phyloP scores from a whole-genome alignment of 495 filamentous ascomycete genomes.

The Penicillium pancosmium region DNA sequence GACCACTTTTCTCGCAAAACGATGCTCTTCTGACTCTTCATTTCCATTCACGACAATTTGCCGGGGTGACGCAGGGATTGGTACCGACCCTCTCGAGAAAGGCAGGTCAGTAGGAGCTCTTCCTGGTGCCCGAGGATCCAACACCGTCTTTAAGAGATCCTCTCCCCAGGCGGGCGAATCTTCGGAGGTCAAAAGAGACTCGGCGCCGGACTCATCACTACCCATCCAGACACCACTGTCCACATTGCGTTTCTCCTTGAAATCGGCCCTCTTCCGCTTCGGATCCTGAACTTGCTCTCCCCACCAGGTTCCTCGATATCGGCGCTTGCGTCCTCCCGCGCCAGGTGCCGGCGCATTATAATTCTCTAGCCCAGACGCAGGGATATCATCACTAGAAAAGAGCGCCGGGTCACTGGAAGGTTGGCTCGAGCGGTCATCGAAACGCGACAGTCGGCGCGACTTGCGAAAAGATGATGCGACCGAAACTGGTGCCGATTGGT shows the following conservation, averaged over 20 bases:
- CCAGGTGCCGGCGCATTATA: constrained; percentile 53
- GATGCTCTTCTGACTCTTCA: constrained; percentile 42
- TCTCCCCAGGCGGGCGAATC: constrained; percentile 43
- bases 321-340: constrained; percentile 59
- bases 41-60: constrained; percentile 21
- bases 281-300: constrained; percentile 55
- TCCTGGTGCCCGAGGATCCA: constrained; percentile 15
- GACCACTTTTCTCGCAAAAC: constrained; percentile 45
- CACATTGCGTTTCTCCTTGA: constrained; percentile 59
- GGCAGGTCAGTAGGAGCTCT: constrained; percentile 8
- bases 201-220: constrained; percentile 55
- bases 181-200: constrained; percentile 38
- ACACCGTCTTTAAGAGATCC: constrained; percentile 36
- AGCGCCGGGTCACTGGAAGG: constrained; percentile 74
- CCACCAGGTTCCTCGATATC: constrained; percentile 74
- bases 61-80: constrained; percentile 9
- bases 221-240: constrained; percentile 86
- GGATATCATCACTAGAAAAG: constrained; percentile 80
- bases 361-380: constrained; percentile 68
- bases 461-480: constrained; percentile 32
- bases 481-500: constrained; percentile 14
- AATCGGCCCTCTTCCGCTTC: constrained; percentile 59
- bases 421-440: constrained; percentile 48
- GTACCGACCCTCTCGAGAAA: background rate
- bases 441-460: constrained; percentile 37